A percentile compares a stretch with the other conserved stretches of the same genome.
Evolutionary conservation across 495 filamentous ascomycete species (phyloP).

Genomic region (Talaromyces stipitatus): DNA sequence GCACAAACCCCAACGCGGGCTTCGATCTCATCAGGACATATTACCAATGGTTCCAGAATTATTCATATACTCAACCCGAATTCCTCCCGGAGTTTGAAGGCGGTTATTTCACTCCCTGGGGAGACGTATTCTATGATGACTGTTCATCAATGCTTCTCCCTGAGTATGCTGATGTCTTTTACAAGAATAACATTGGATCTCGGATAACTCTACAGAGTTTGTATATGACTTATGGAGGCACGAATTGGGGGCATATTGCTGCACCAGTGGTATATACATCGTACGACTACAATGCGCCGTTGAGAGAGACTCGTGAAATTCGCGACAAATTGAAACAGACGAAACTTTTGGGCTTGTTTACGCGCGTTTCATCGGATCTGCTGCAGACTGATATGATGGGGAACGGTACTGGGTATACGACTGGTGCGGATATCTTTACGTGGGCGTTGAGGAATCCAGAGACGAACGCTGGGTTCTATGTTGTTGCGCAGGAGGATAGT

Average conservation of each 20-base stretch:
- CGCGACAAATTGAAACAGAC: conserved; percentile 43
- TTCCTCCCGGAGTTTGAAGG: conserved; percentile 47
- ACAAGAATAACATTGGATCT: conserved; percentile 49
- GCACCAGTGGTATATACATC: conserved; percentile 44
- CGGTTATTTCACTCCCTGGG: conserved; percentile 48
- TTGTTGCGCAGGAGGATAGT: conserved; percentile 53
- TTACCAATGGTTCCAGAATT: conserved; percentile 51
- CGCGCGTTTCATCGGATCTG: conserved; percentile 45
- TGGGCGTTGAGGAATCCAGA: conserved; percentile 49
- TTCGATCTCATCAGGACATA: conserved; percentile 46
- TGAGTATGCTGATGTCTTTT: conserved; percentile 47
- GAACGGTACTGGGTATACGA: conserved; percentile 49
- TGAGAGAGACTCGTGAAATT: conserved; percentile 38
- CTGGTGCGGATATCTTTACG: conserved; percentile 34
- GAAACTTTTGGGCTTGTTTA: conserved; percentile 49
- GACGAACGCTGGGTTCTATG: conserved; percentile 51
- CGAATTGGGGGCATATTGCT: conserved; percentile 46
- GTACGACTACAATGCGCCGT: conserved; percentile 32
- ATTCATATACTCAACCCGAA: conserved; percentile 45
- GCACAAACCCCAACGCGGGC: conserved; percentile 39
- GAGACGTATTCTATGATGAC: conserved; percentile 39
- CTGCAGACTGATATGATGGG: conserved; percentile 46
- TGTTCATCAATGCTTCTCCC: conserved; percentile 39
- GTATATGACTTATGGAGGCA: conserved; percentile 52
- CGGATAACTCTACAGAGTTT: conserved; percentile 40